These are phyloP conservation scores for Talaromyces sp. DNA, from an alignment of 2,329 filamentous ascomycete species.

Conservation along the genomic window DNA sequence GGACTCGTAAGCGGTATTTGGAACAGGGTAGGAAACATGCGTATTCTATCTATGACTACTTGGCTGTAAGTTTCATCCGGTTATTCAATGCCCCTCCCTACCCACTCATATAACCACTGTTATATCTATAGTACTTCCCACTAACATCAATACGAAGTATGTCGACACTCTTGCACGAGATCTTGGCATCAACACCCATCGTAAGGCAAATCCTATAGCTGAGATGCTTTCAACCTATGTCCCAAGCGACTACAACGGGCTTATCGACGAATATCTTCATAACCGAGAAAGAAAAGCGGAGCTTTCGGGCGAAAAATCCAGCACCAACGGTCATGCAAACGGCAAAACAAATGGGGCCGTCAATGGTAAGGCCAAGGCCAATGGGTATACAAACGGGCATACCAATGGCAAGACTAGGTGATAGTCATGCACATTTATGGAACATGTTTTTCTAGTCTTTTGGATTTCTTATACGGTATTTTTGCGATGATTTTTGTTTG, in stretches of 20 bases:
- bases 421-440: not conserved
- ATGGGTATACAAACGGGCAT: not conserved
- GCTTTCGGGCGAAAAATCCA: not conserved
- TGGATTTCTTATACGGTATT: not conserved
- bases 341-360: not conserved
- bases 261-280: conserved; percentile 29
- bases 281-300: not conserved
- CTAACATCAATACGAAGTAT: conserved; percentile 23
- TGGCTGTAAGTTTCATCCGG: not conserved
- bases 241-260: conserved; percentile 28
- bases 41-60: conserved; percentile 1
- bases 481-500: not conserved
- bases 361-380: not conserved
- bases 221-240: conserved; percentile 30
- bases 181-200: conserved; percentile 26
- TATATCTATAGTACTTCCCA: not conserved
- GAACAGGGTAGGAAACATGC: conserved; percentile 8
- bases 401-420: not conserved
- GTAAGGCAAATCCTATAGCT: conserved; percentile 30
- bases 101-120: not conserved
- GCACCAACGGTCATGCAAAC: not conserved
- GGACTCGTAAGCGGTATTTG: conserved; percentile 7
- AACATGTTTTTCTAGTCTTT: not conserved
- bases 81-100: not conserved
- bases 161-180: conserved; percentile 31